Evolutionary conservation across 345 rosid species (phyloP), one percentile per base, ranked within the genome.

Genomic region (Brassica carinata): DNA sequence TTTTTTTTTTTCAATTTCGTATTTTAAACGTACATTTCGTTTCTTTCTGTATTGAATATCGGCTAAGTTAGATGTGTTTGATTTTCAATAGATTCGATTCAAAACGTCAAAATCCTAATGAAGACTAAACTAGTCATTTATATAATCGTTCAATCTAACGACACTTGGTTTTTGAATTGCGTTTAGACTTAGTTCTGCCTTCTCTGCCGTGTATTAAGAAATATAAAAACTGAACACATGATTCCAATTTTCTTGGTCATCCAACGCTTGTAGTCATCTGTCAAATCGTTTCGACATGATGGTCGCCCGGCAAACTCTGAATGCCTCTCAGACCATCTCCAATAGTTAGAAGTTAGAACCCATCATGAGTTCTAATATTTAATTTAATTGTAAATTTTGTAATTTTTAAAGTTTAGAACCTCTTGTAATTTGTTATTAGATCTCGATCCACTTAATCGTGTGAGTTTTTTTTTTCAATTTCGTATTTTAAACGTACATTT

Each of bases 171-270:
- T 26, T 55, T 26, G n/a, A 36, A 65, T 11, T 38, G 67, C 72
- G 7, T 71, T 53, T 36, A 17, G 1, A 27, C 30, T 27, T 33
- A 33, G 38, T 30, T 55, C 6, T 72, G 55, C 23, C 66, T 38
- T 6, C 43, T 48, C 40, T 77, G 64, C 18, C 70, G 66, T 72
- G 10, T 38, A 36, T 4, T 34, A 73, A 73, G 73, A 78, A 64
- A 38, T 38, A 38, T 38, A 36, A 38, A 38, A 38, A 38, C 43
- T 38, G 43, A 38, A 2, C 76, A 78, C 76, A 78, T 78, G 82
- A 72, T 79, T 79, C 73, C 82, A 78, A 72, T 72, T 78, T 78
- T 78, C 59, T 72, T 72, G 82, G 77, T 13, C 38, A 78, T 78
- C 77, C 62, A 72, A 79, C 68, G 82, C 73, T 29, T 23, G 58